Evolutionary conservation across 148 eudicot species (phyloP).

Genomic region (Beta vulgaris): DNA sequence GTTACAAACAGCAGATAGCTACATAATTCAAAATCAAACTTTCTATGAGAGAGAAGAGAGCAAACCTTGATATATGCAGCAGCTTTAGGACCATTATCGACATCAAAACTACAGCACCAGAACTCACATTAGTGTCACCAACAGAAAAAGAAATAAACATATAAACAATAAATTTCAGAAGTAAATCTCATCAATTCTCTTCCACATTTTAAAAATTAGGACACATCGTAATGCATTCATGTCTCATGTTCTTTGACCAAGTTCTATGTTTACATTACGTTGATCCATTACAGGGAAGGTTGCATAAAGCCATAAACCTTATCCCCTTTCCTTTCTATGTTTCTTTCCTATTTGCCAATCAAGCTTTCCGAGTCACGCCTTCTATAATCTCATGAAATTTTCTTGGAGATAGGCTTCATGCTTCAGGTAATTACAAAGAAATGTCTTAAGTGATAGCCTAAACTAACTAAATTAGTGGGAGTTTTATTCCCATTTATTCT

Average conservation of each 20-base stretch:
- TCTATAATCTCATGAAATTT: not conserved
- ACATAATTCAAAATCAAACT: not conserved
- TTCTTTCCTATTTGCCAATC: not conserved
- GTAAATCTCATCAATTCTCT: not conserved
- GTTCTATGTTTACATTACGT: not conserved
- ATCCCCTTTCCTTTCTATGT: not conserved
- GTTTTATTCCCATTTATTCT: not conserved
- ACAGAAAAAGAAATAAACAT: constrained; percentile 10
- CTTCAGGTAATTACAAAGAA: not conserved
- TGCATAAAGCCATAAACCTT: not conserved
- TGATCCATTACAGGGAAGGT: not conserved
- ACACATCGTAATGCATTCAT: not conserved
- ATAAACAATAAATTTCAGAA: not conserved
- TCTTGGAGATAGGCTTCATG: not conserved
- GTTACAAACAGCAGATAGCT: not conserved
- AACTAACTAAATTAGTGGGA: too few relatives aligned
- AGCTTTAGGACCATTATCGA: constrained; percentile 88
- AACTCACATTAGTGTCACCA: constrained; percentile 12
- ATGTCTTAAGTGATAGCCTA: not conserved
- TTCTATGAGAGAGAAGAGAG: constrained; percentile 8
- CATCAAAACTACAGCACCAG: constrained; percentile 72
- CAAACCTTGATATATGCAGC: constrained; percentile 86
- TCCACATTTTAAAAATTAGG: not conserved
- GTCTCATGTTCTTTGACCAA: not conserved
- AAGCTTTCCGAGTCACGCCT: not conserved